phyloP scores from a whole-genome alignment of 495 filamentous ascomycete genomes.

The Cladorrhinum samala region DNA sequence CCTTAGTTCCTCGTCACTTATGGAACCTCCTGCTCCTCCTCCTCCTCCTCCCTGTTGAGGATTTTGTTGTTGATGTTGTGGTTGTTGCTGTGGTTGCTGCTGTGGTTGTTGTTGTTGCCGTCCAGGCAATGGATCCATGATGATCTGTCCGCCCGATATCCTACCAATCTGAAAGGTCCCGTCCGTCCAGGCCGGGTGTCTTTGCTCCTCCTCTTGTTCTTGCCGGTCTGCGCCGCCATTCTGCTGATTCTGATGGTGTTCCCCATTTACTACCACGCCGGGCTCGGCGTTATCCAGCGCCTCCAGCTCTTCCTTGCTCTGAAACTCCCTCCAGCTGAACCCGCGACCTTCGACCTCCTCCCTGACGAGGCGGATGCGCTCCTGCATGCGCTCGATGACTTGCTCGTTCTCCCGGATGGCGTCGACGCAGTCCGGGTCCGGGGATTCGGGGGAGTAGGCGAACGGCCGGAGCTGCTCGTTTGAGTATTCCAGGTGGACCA shows the following conservation, averaged over 20 bases:
- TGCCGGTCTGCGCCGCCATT: too few relatives aligned
- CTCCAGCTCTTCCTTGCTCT: conserved; percentile 32
- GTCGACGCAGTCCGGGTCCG: conserved; percentile 61
- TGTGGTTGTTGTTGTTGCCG: background rate
- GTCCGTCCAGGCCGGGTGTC: conserved; percentile 43
- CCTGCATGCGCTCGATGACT: conserved; percentile 67
- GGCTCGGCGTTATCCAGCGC: conserved; percentile 18
- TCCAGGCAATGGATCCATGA: conserved; percentile 27
- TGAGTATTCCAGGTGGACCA: conserved; percentile 72
- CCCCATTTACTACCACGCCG: background rate
- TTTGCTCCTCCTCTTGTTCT: conserved; percentile 6
- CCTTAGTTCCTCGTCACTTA: conserved; percentile 44
- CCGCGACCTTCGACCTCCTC: conserved; percentile 72
- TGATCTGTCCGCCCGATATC: conserved; percentile 33
- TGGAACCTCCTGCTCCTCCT: conserved; percentile 22
- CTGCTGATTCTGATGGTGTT: conserved; percentile 4
- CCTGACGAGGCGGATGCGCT: conserved; percentile 61
- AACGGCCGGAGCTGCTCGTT: conserved; percentile 67
- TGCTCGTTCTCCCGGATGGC: conserved; percentile 68
- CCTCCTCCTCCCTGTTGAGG: background rate
- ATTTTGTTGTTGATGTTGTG: too few relatives aligned
- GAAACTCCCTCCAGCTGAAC: conserved; percentile 58
- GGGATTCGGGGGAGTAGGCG: conserved; percentile 28
- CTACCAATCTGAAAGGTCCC: conserved; percentile 51
- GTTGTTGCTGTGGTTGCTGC: too few relatives aligned